Percentiles rank a stretch among this genome's conserved stretches.
phyloP scores from a whole-genome alignment of 768 basidiomycete species.

The Lactarius indigo region DNA sequence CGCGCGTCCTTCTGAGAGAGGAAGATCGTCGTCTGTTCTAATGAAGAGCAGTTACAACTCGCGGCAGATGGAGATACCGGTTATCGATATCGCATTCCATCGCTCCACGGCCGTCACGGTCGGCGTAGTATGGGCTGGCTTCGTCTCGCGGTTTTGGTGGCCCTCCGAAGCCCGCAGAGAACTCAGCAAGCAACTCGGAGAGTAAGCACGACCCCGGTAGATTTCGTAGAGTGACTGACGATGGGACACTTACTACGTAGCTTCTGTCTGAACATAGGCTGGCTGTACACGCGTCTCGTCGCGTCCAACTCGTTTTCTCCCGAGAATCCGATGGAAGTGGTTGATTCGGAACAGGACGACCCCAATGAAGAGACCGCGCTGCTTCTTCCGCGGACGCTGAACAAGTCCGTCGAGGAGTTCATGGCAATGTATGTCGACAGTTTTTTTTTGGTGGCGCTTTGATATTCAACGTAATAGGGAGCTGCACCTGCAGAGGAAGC shows the following conservation, averaged over 20 bases:
- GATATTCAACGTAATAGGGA: slow-evolving; percentile 57
- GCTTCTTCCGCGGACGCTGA: slow-evolving; percentile 41
- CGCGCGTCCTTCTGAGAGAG: slow-evolving; percentile 11
- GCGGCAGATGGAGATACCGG: slow-evolving; percentile 59
- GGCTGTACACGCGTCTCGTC: slow-evolving; percentile 91
- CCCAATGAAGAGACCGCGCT: slow-evolving; percentile 30
- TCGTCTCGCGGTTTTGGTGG: slow-evolving; percentile 93
- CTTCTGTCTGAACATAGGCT: slow-evolving; percentile 90
- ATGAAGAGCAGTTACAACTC: slow-evolving; percentile 65
- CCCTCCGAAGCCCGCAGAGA: slow-evolving; percentile 91
- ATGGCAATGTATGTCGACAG: slow-evolving; percentile 76
- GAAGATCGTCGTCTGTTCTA: slow-evolving; percentile 17
- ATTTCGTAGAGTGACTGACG: slow-evolving; percentile 4
- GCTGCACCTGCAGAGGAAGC: slow-evolving; percentile 85
- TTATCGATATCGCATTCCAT: slow-evolving; percentile 66
- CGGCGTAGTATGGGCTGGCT: slow-evolving; percentile 85
- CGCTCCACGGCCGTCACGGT: slow-evolving; percentile 77
- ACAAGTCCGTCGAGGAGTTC: slow-evolving; percentile 73
- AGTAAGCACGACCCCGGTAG: slow-evolving; percentile 44
- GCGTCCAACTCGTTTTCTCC: slow-evolving; percentile 77
- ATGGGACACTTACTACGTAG: slow-evolving; percentile 43
- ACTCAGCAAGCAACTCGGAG: slow-evolving; percentile 77
- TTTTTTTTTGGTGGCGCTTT: background rate
- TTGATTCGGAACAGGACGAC: slow-evolving; percentile 22
- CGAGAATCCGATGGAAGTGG: slow-evolving; percentile 36